Conservation (phyloP, 2,329 filamentous ascomycete species). For the Fonsecaea monophora region DNA sequence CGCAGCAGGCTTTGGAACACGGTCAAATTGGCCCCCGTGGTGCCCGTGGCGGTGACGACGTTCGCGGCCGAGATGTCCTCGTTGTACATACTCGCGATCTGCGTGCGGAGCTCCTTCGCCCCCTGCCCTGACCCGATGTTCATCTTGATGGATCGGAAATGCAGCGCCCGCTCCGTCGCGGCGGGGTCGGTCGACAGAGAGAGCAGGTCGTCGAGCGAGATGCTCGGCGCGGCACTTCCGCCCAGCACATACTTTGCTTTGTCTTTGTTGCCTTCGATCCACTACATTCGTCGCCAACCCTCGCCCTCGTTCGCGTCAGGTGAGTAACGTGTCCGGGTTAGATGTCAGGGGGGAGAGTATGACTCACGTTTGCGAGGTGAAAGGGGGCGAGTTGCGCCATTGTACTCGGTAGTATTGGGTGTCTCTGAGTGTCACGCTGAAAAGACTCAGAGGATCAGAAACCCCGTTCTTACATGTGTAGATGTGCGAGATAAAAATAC, state of each 20-base stretch:
- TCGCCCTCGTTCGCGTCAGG: neutral
- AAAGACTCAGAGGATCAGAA: neutral
- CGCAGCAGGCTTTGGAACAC: conserved; percentile 73
- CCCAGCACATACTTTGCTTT: conserved; percentile 30
- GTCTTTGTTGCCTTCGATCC: conserved; percentile 24
- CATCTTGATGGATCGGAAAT: conserved; percentile 33
- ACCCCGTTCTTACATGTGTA: too few relatives aligned
- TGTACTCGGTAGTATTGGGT: neutral
- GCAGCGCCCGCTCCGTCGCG: conserved; percentile 35
- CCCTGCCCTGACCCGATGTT: conserved; percentile 42
- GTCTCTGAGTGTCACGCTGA: too few relatives aligned
- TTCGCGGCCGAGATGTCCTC: conserved; percentile 60
- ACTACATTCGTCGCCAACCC: conserved; percentile 15
- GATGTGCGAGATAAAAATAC: too few relatives aligned
- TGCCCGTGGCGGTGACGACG: conserved; percentile 78
- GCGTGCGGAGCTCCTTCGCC: conserved; percentile 39
- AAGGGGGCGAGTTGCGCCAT: neutral
- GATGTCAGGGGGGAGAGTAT: neutral
- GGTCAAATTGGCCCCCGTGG: conserved; percentile 82
- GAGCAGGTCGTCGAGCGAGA: conserved; percentile 73
- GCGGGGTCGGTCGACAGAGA: conserved; percentile 57
- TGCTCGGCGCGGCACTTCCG: conserved; percentile 52
- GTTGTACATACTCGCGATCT: conserved; percentile 42
- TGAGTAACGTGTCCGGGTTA: neutral
- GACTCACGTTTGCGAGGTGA: neutral